Evolutionary conservation across 441 rosid species (phyloP), one percentile per base, ranked within the genome.

Genomic region (Euphorbia schlechtendalii): DNA sequence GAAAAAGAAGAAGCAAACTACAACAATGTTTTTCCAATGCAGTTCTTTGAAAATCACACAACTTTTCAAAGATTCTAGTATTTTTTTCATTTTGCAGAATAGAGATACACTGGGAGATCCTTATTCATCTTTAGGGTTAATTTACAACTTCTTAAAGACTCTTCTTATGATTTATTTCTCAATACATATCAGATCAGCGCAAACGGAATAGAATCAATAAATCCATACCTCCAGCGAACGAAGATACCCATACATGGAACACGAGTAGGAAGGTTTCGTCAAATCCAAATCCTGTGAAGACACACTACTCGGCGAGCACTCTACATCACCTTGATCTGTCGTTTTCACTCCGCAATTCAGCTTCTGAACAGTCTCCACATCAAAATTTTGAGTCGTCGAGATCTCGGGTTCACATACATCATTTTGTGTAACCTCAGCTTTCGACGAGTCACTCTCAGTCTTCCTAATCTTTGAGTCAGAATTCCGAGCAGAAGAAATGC

Each of bases 141-240:
- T 8, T 14, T 46, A 17, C 27, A 38, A 38, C 21, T 63, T 56
- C 17, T 3, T 11, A 34, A 34, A 5, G 32, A 15, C 43, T n/a
- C 18, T 12, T 53, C 21, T 57, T 46, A 34, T 17, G 1, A 14
- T 46, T 32, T 15, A 32, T 66, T 56, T 66, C 22, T 24, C 57
- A 36, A 25, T 20, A 68, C 27, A 45, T 9, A 57, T 61, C 10
- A 46, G 56, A 46, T 48, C 8, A 28, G 11, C 43, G 18, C 11
- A 5, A 64, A 65, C 0, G 22, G 2, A 28, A 41, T 4, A 10
- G 2, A 34, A 28, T 10, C 2, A 17, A 18, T 3, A 0, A 5
- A 25, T 20, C 41, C 6, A 41, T 57, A 83, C 87, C 84, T 83
- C 87, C 70, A 81, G 52, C 22, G 75, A 72, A 55, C 59, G 78